A percentile compares a stretch with the other conserved stretches of the same genome.
Conservation (phyloP, 495 filamentous ascomycete genomes). For the Chlorociboria aeruginascens region DNA sequence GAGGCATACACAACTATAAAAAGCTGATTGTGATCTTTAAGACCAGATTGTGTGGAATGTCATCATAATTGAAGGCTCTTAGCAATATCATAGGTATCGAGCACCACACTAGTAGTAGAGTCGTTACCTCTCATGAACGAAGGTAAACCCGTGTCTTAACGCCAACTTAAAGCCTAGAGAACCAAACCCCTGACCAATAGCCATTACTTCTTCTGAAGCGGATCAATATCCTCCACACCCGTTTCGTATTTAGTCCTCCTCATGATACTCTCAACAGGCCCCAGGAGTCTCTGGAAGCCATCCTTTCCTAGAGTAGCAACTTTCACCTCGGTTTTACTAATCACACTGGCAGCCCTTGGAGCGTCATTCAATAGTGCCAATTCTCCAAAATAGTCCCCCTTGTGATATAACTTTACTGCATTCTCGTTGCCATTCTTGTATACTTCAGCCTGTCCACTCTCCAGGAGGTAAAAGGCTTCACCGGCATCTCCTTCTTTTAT, state of each 20-base stretch:
- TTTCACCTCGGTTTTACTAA: slow-evolving; percentile 74
- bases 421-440: slow-evolving; percentile 52
- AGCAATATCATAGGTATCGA: slow-evolving; percentile 18
- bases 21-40: slow-evolving; percentile 1
- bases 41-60: too few relatives aligned
- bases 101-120: slow-evolving; percentile 8
- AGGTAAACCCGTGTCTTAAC: slow-evolving; percentile 16
- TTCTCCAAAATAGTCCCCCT: slow-evolving; percentile 96
- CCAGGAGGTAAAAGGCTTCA: slow-evolving; percentile 84
- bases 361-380: slow-evolving; percentile 86
- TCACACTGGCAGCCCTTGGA: slow-evolving; percentile 83
- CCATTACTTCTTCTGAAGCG: slow-evolving; percentile 26
- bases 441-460: slow-evolving; percentile 79
- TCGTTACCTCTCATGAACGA: slow-evolving; percentile 12
- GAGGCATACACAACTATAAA: background rate
- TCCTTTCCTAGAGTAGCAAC: slow-evolving; percentile 89
- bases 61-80: slow-evolving; percentile 2
- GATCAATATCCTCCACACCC: slow-evolving; percentile 41
- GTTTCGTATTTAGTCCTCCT: slow-evolving; percentile 51
- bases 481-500: slow-evolving; percentile 89
- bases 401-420: slow-evolving; percentile 65
- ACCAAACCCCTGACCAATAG: background rate
- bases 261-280: slow-evolving; percentile 93
- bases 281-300: slow-evolving; percentile 86
- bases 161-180: slow-evolving; percentile 3